A percentile compares a stretch with the other conserved stretches of the same genome.
Evolutionary conservation across 208 protist genomes (phyloP).

Genomic region (Crithidia sp.): DNA sequence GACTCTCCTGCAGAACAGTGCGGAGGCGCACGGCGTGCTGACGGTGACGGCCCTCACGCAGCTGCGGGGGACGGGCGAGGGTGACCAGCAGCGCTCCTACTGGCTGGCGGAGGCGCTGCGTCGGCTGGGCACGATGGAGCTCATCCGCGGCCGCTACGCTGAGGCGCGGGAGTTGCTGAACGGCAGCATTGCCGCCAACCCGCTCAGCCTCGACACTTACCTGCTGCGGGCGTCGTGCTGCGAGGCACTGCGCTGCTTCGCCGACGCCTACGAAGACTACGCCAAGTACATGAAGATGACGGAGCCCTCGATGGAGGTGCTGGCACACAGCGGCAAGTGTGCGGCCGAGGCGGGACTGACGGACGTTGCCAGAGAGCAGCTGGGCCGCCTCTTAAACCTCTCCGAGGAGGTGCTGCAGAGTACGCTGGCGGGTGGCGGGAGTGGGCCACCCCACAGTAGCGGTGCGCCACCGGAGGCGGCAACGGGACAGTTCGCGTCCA

Average conservation of each 20-base stretch:
- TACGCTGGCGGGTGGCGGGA: not conserved
- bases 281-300: constrained; percentile 84
- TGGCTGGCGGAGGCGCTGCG: constrained; percentile 56
- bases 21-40: constrained; percentile 24
- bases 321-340: constrained; percentile 86
- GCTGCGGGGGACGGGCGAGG: constrained; percentile 9
- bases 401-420: constrained; percentile 27
- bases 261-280: constrained; percentile 76
- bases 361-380: constrained; percentile 53
- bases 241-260: constrained; percentile 56
- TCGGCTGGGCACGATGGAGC: constrained; percentile 58
- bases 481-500: not conserved
- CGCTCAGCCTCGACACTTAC: constrained; percentile 70
- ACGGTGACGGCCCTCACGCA: constrained; percentile 22
- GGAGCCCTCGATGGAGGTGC: constrained; percentile 63
- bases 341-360: constrained; percentile 70
- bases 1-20: constrained; percentile 66
- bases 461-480: not conserved
- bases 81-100: constrained; percentile 32
- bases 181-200: constrained; percentile 63
- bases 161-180: constrained; percentile 69
- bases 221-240: constrained; percentile 77
- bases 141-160: constrained; percentile 56
- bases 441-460: not conserved
- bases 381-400: constrained; percentile 50